Evolutionary conservation across 1,139 yeast species (phyloP).

Genomic region (Hemisphaericaspora xylofermentans): DNA sequence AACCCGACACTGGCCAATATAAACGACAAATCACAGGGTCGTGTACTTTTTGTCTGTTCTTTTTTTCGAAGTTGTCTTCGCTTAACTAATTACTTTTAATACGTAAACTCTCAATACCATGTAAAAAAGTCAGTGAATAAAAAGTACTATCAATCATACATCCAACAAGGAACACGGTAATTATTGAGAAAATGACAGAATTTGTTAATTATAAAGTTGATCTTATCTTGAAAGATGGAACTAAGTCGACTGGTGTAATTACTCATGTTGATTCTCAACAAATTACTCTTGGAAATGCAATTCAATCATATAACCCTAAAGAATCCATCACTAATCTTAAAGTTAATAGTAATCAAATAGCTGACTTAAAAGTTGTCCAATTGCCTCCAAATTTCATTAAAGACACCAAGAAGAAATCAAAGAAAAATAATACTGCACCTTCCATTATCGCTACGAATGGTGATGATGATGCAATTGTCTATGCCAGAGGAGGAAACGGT

Average conservation of each 20-base stretch:
- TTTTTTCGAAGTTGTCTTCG: no score
- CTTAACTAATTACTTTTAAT: no score
- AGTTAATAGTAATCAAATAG: slow-evolving; percentile 35
- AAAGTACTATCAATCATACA: no score
- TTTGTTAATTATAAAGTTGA: slow-evolving; percentile 57
- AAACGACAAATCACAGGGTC: slow-evolving; percentile 1
- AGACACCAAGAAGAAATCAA: slow-evolving; percentile 19
- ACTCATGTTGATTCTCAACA: slow-evolving; percentile 40
- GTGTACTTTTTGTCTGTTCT: slow-evolving; percentile 1
- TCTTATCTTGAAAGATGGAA: slow-evolving; percentile 46
- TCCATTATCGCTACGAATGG: not conserved
- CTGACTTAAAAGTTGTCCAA: slow-evolving; percentile 51
- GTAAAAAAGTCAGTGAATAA: no score
- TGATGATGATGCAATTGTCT: slow-evolving; percentile 30
- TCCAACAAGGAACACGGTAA: no score
- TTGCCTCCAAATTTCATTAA: slow-evolving; percentile 38
- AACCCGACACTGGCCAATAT: not conserved
- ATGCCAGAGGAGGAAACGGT: slow-evolving; percentile 17
- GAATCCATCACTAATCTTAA: slow-evolving; percentile 21
- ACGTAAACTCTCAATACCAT: no score
- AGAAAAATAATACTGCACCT: slow-evolving; percentile 10
- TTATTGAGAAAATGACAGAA: slow-evolving; percentile 32
- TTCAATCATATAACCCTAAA: slow-evolving; percentile 19
- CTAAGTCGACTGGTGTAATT: slow-evolving; percentile 47
- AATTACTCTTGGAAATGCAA: slow-evolving; percentile 39